Percentiles rank a stretch among this genome's conserved stretches.
phyloP scores from a whole-genome alignment of 805 yeast genomes.

The Komagataella populi region DNA sequence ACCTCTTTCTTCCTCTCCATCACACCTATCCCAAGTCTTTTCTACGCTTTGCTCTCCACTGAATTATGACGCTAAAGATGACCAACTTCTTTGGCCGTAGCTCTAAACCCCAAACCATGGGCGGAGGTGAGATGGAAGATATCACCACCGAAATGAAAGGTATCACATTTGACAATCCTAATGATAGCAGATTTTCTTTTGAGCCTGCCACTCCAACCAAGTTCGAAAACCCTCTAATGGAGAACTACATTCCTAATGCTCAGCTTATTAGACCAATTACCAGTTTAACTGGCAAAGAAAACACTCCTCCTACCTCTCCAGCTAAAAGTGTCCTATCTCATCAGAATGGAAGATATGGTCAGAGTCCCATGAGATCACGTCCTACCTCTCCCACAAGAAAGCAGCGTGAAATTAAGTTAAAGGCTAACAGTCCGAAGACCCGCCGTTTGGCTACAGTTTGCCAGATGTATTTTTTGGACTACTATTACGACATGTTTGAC shows the following conservation, averaged over 20 bases:
- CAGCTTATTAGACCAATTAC: slow-evolving; percentile 10
- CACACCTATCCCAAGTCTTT: neutral
- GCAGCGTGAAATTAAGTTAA: slow-evolving; percentile 33
- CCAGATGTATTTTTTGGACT: slow-evolving; percentile 86
- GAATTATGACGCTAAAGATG: neutral
- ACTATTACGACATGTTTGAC: slow-evolving; percentile 91
- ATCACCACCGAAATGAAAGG: neutral
- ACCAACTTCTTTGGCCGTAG: neutral
- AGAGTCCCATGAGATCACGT: slow-evolving; percentile 6
- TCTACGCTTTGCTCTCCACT: neutral
- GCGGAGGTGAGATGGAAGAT: neutral
- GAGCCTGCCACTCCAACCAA: neutral
- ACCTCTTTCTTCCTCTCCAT: neutral
- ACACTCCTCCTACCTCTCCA: slow-evolving; percentile 20
- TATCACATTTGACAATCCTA: neutral
- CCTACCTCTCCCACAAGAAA: slow-evolving; percentile 11
- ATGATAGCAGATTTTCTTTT: neutral
- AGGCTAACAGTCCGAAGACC: slow-evolving; percentile 62
- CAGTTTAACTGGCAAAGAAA: slow-evolving; percentile 27
- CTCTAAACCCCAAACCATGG: neutral
- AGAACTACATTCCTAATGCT: neutral
- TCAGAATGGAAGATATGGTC: slow-evolving; percentile 9
- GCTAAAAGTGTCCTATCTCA: slow-evolving; percentile 9
- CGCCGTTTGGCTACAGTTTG: slow-evolving; percentile 82
- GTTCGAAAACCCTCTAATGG: neutral